A percentile compares a stretch with the other conserved stretches of the same genome.
phyloP scores from a whole-genome alignment of 352 stramenopile species.

The Globisporangium yorkense region DNA sequence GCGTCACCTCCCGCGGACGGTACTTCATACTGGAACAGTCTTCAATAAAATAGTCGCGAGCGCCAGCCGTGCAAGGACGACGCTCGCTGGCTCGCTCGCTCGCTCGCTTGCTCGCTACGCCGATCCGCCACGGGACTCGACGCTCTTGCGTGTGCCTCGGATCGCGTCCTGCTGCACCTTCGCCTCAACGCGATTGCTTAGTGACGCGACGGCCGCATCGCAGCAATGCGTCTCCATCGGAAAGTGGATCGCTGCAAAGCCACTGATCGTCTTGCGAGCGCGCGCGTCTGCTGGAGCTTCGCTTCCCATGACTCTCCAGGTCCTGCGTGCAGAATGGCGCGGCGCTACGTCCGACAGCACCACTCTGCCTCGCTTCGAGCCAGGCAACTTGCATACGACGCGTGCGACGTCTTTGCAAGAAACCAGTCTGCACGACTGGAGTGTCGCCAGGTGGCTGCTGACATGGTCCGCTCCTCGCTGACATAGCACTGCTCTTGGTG shows the following conservation, averaged over 20 bases:
- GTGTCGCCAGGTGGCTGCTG: too few species aligned
- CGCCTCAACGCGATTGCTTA: too few species aligned
- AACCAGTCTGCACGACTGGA: background rate
- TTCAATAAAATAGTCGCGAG: constrained; percentile 8
- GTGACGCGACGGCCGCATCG: too few species aligned
- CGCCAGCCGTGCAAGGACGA: background rate
- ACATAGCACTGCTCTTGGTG: background rate
- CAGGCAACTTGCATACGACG: too few species aligned
- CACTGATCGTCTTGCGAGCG: too few species aligned
- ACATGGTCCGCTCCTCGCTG: background rate
- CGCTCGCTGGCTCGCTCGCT: background rate
- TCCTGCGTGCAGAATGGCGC: background rate
- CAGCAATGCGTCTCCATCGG: too few species aligned
- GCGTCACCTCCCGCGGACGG: background rate
- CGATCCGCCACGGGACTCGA: background rate
- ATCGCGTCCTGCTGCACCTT: background rate
- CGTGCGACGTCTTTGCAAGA: too few species aligned
- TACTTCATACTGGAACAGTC: constrained; percentile 14
- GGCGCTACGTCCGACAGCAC: background rate
- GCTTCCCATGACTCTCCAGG: background rate
- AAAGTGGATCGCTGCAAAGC: too few species aligned
- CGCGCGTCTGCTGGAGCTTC: background rate
- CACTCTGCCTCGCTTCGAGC: background rate
- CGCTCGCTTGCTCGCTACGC: background rate
- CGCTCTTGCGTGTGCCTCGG: background rate